Percentiles rank a stretch among this genome's conserved stretches.
Evolutionary conservation across 2,329 filamentous ascomycete genomes (phyloP).

Genomic region (Apiospora koreana): DNA sequence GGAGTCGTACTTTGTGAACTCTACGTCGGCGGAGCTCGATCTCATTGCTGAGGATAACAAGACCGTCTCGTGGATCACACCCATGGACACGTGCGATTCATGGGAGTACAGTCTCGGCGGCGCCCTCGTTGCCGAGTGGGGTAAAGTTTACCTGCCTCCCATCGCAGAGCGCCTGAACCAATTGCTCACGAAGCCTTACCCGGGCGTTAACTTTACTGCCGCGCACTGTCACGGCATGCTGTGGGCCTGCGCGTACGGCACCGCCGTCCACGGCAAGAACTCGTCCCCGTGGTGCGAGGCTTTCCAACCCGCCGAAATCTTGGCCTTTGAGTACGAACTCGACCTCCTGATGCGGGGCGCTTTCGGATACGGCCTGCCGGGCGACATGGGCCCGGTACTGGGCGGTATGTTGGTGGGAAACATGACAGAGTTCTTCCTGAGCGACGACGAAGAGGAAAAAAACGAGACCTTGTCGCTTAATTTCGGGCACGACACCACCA

Average conservation of each 20-base stretch:
- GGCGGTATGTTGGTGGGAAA: slow-evolving; percentile 24
- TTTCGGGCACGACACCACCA: slow-evolving; percentile 27
- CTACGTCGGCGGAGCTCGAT: slow-evolving; percentile 20
- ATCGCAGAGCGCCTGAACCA: slow-evolving; percentile 22
- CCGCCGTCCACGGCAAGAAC: slow-evolving; percentile 20
- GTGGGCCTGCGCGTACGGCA: slow-evolving; percentile 26
- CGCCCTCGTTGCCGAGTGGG: slow-evolving; percentile 17
- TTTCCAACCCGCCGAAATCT: slow-evolving; percentile 22
- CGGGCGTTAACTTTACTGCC: slow-evolving; percentile 20
- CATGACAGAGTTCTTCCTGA: slow-evolving; percentile 20
- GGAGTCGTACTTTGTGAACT: slow-evolving; percentile 23
- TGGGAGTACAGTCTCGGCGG: slow-evolving; percentile 20
- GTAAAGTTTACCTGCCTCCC: slow-evolving; percentile 22
- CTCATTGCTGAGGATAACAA: slow-evolving; percentile 17
- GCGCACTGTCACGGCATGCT: slow-evolving; percentile 24
- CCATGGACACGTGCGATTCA: slow-evolving; percentile 20
- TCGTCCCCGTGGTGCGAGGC: slow-evolving; percentile 25
- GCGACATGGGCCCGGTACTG: slow-evolving; percentile 23
- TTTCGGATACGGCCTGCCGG: slow-evolving; percentile 24
- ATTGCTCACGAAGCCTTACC: slow-evolving; percentile 18
- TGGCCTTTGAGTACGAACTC: slow-evolving; percentile 24
- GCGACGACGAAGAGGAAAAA: background rate
- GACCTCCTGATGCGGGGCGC: slow-evolving; percentile 26
- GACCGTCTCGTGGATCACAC: slow-evolving; percentile 26
- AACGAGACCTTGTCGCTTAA: slow-evolving; percentile 20